Evolutionary conservation across 768 basidiomycete genomes (phyloP).

Genomic region (Suillus placidus): DNA sequence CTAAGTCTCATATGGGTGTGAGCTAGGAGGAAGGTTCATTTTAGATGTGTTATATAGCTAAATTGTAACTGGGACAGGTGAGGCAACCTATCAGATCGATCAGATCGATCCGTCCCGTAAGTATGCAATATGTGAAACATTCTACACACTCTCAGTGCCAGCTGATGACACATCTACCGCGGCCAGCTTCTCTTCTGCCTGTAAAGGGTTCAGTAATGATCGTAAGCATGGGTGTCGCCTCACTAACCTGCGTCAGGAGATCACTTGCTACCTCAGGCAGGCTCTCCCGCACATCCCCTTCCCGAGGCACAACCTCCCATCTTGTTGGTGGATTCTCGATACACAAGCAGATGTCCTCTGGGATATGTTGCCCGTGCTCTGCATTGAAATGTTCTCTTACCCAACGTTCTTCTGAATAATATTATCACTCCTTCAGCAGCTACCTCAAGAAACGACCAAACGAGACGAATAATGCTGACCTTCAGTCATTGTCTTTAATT

Average conservation of each 20-base stretch:
- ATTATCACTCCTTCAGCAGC: slow-evolving; percentile 4
- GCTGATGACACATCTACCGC: slow-evolving; percentile 19
- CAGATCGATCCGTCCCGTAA: neutral
- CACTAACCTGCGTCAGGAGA: slow-evolving; percentile 55
- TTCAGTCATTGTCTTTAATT: slow-evolving; percentile 65
- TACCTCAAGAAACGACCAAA: slow-evolving; percentile 1
- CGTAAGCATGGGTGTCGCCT: neutral
- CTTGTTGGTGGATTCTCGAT: slow-evolving; percentile 74
- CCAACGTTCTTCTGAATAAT: slow-evolving; percentile 61
- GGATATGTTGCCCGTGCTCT: slow-evolving; percentile 73
- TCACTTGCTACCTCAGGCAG: slow-evolving; percentile 67
- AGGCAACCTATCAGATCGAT: too few relatives aligned
- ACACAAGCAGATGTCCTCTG: slow-evolving; percentile 78
- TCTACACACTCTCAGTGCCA: slow-evolving; percentile 30
- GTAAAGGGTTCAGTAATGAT: neutral
- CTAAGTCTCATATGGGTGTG: neutral
- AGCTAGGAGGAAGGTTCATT: slow-evolving; percentile 1
- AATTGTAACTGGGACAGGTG: neutral
- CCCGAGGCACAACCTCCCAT: slow-evolving; percentile 66
- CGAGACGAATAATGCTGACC: slow-evolving; percentile 42
- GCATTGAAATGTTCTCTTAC: slow-evolving; percentile 69
- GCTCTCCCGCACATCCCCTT: slow-evolving; percentile 55
- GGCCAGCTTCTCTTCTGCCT: slow-evolving; percentile 36
- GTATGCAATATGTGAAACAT: neutral
- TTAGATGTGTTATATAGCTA: neutral